A percentile compares a stretch with the other conserved stretches of the same genome.
These are phyloP conservation scores for Phytophthora ohioensis DNA, from an alignment of 352 stramenopile genomes.

Conservation along the genomic window DNA sequence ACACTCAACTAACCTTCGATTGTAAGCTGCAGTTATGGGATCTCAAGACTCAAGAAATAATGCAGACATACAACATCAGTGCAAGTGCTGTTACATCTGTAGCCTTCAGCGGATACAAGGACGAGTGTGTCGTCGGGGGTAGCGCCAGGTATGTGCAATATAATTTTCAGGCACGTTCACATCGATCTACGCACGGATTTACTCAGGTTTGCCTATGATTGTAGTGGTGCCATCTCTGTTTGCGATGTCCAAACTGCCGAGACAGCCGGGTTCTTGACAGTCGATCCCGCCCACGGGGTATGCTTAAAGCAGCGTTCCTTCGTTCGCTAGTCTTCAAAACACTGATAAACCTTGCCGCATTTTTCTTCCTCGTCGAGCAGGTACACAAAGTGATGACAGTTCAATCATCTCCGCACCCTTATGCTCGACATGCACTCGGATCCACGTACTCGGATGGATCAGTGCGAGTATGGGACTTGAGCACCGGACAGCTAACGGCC, in stretches of 20 bases:
- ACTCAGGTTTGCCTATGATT: not conserved
- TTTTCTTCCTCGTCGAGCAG: slow-evolving; percentile 23
- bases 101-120: slow-evolving; percentile 75
- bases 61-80: slow-evolving; percentile 70
- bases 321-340: not conserved
- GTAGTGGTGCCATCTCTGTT: slow-evolving; percentile 68
- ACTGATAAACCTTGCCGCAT: not conserved
- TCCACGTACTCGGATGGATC: slow-evolving; percentile 70
- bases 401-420: slow-evolving; percentile 70
- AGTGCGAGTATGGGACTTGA: slow-evolving; percentile 74
- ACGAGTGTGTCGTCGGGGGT: slow-evolving; percentile 77
- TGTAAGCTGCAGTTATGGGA: slow-evolving; percentile 61
- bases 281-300: slow-evolving; percentile 55
- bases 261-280: slow-evolving; percentile 54
- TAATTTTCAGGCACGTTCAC: not conserved
- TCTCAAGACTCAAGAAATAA: slow-evolving; percentile 78
- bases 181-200: not conserved
- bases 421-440: slow-evolving; percentile 61
- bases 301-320: not conserved
- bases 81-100: slow-evolving; percentile 71
- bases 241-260: slow-evolving; percentile 72
- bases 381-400: slow-evolving; percentile 64
- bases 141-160: slow-evolving; percentile 53
- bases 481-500: slow-evolving; percentile 56
- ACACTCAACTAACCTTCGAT: not conserved